phyloP scores from a whole-genome alignment of 2,329 filamentous ascomycete genomes.

The Chaetoscypha palmicola region DNA sequence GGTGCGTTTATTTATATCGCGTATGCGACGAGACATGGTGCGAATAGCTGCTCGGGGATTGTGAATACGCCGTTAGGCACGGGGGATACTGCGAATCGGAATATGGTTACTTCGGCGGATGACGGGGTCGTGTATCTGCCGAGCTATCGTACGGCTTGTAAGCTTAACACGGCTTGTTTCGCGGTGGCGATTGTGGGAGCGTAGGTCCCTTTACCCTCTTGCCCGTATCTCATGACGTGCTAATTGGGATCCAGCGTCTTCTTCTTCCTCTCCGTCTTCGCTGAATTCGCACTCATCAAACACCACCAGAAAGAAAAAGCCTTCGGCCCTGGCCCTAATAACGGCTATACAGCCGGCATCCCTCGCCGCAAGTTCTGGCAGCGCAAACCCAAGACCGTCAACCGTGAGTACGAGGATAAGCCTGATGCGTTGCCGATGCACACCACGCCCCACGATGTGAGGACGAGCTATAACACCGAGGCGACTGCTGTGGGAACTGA shows the following conservation, averaged over 20 bases:
- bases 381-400: conserved; percentile 16
- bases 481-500: conserved; percentile 19
- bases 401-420: conserved; percentile 15
- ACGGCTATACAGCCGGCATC: conserved; percentile 61
- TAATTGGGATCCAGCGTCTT: conserved; percentile 47
- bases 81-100: conserved; percentile 46
- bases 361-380: conserved; percentile 33
- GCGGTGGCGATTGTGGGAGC: conserved; percentile 72
- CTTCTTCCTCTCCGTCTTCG: conserved; percentile 64
- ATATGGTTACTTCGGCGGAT: conserved; percentile 41
- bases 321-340: conserved; percentile 57
- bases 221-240: no score
- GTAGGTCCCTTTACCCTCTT: conserved; percentile 51
- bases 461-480: conserved; percentile 24
- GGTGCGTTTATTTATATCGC: conserved; percentile 79
- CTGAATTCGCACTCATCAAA: conserved; percentile 61
- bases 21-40: conserved; percentile 63
- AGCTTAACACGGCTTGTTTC: conserved; percentile 68
- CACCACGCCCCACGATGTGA: conserved; percentile 33
- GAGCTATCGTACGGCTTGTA: conserved; percentile 56
- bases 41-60: conserved; percentile 54
- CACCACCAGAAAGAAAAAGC: conserved; percentile 70
- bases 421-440: conserved; percentile 34
- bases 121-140: conserved; percentile 35
- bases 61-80: conserved; percentile 64